Evolutionary conservation across 306 rosid genomes (phyloP), one percentile per base, ranked within the genome.

Genomic region (Rubus parviflorus): DNA sequence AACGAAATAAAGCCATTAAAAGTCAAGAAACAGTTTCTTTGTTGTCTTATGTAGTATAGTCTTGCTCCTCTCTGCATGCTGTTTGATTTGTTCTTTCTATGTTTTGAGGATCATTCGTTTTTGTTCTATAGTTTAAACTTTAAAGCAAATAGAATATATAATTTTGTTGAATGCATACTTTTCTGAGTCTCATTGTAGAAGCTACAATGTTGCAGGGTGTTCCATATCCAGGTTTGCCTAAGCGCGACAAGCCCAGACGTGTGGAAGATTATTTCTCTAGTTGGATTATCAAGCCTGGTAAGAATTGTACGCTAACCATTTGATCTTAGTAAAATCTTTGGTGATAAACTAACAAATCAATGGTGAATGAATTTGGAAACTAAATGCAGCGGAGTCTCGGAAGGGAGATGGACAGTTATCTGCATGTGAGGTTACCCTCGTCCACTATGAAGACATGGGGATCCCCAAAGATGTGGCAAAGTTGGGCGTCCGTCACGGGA

Each of bases 381-480:
- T 83, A 69, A 79, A 74, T 75, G 84, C 93, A 96, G 99, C 84
- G 86, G 97, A 92, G 81, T 96, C 99, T 77, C 89, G 94, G 70
- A 92, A 89, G 82, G 96, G 94, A 41, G 98, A 96, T 76, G 99
- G 98, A 35, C 93, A 89, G 83, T 42, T 90, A 80, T 81, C 96
- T 57, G 97, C 98, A 9, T 92, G 97, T 8, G 99, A 96, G 96
- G 96, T 96, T 62, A 92, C 84, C 82, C 97, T 96, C 13, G 72
- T 92, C 60, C 99, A 96, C 77, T 79, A 92, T 6, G 99, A 96
- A 84, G 99, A 96, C 86, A 96, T 96, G 99, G 99, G 99, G 62
- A 96, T 96, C 73, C 99, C 99, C 53, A 96, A 96, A 82, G 99
- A 96, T 62, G 99, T 92, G 75, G 99, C 98, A 0, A 96, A 96